Evolutionary conservation across 495 filamentous ascomycete species (phyloP), one percentile per base, ranked within the genome.

Genomic region (Acidiella bohemica): DNA sequence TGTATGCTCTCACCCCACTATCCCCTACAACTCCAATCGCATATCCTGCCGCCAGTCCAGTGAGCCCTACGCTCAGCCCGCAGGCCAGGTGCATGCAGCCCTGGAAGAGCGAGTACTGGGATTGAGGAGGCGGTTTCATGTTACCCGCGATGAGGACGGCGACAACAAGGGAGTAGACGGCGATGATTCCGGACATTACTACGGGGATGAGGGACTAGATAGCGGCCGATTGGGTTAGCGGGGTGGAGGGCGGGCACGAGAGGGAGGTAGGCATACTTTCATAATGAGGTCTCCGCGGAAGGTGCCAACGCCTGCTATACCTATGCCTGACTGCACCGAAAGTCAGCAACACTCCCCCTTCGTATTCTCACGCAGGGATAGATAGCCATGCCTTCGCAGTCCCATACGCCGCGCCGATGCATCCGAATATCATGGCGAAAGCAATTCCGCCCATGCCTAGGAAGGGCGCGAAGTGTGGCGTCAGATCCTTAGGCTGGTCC

Each of bases 101-200:
- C 44, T 73, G 79, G 62, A 88, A 97, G 45, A 95, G 72, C 45
- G 74, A 81, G 60, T 88, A 87, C 49, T 68, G 62, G 36, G 71
- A 56, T 2, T 54, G 51, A 28, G 70, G 66, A 14, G 78, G 74
- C 7, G 84, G 82, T 5, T 64, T 66, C 56, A 95, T 71, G 51
- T 88, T 81, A 51, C 79, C 76, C 12, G 85, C 81, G 56, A 96
- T 96, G 23, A 99, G 71, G 53, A 99, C 90, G 13, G 88, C 76
- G 48, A 99, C 83, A 48, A 99, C 90, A 32, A 99, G 81, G 25
- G 86, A 77, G 65, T 99, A 99, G 49, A 99, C 92, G 25, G 90
- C 90, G 51, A 99, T 85, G 57, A 99, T 99, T 71, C 90, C 90
- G 56, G 90, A 92, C 90, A 99, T 99, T 67, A 99, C 84, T 48